These are phyloP conservation scores for Plasmodium gallinaceum DNA, from an alignment of 169 alveolate genomes.

Conservation along the genomic window DNA sequence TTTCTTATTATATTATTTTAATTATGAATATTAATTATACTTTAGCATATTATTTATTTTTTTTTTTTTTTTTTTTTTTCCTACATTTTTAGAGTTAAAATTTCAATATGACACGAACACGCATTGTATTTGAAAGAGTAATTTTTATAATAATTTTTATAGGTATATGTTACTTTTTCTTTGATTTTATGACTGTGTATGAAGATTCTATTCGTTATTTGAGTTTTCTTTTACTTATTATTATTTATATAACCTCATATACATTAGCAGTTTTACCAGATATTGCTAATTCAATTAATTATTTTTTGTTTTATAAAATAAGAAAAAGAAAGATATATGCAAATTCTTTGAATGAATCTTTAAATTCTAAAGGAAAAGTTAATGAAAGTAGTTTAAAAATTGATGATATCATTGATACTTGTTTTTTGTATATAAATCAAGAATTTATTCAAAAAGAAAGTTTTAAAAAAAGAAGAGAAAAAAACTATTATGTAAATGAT, in stretches of 20 bases:
- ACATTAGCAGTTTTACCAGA: conserved; percentile 36
- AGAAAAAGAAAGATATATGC: conserved; percentile 30
- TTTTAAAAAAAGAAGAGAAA: neutral
- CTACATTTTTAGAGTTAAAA: neutral
- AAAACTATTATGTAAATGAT: too few relatives aligned
- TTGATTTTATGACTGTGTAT: conserved; percentile 39
- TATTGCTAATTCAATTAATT: conserved; percentile 32
- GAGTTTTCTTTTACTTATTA: conserved; percentile 28
- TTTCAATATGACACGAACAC: conserved; percentile 12
- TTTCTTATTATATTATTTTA: too few relatives aligned
- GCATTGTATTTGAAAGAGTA: conserved; percentile 19
- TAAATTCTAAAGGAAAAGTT: conserved; percentile 7
- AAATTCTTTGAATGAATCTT: conserved; percentile 26
- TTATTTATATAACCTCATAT: conserved; percentile 30
- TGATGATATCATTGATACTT: conserved; percentile 37
- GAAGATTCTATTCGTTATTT: conserved; percentile 18
- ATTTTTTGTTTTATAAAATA: conserved; percentile 36
- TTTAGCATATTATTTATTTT: too few relatives aligned
- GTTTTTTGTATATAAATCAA: conserved; percentile 38
- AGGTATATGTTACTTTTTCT: conserved; percentile 28
- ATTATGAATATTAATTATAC: too few relatives aligned
- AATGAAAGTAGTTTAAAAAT: conserved; percentile 9
- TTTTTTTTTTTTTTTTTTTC: neutral
- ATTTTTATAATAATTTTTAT: conserved; percentile 14
- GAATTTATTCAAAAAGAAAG: conserved; percentile 1